Evolutionary conservation across 148 eudicot genomes (phyloP).

Genomic region (Rhododendron griersonianum): DNA sequence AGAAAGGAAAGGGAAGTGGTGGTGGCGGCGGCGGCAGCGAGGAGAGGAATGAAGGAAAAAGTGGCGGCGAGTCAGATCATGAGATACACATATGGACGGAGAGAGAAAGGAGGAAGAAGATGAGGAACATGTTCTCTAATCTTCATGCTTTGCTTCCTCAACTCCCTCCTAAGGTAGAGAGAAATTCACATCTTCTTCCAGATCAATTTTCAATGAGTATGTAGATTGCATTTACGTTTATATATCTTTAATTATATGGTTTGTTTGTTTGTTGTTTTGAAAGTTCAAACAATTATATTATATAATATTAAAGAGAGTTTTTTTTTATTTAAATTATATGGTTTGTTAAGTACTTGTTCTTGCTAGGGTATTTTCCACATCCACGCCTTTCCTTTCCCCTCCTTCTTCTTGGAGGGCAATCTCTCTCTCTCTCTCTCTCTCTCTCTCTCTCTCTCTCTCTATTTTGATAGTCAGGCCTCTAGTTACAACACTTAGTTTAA

Average conservation of each 20-base stretch:
- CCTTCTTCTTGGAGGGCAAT: not conserved
- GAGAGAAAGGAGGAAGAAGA: conserved; percentile 87
- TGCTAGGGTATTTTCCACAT: not conserved
- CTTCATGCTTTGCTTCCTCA: conserved; percentile 70
- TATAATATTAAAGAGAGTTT: too few species aligned
- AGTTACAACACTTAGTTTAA: too few species aligned
- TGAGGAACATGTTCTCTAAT: conserved; percentile 61
- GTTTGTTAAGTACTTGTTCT: not conserved
- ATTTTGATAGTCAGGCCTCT: not conserved
- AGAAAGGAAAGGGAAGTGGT: conserved; percentile 5
- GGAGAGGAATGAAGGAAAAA: conserved; percentile 6
- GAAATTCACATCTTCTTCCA: not conserved
- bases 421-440: not conserved
- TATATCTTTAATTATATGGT: not conserved
- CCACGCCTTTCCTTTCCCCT: not conserved
- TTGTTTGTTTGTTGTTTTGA: too few species aligned
- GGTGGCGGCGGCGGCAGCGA: not conserved
- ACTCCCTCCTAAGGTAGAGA: conserved; percentile 55
- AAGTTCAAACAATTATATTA: too few species aligned
- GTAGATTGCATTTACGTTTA: not conserved
- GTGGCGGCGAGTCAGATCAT: conserved; percentile 32
- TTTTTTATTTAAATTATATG: too few species aligned
- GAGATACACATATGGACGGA: conserved; percentile 68
- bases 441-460: not conserved
- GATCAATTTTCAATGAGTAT: not conserved